Evolutionary conservation across 345 rosid species (phyloP).

Genomic region (Anacardium occidentale): DNA sequence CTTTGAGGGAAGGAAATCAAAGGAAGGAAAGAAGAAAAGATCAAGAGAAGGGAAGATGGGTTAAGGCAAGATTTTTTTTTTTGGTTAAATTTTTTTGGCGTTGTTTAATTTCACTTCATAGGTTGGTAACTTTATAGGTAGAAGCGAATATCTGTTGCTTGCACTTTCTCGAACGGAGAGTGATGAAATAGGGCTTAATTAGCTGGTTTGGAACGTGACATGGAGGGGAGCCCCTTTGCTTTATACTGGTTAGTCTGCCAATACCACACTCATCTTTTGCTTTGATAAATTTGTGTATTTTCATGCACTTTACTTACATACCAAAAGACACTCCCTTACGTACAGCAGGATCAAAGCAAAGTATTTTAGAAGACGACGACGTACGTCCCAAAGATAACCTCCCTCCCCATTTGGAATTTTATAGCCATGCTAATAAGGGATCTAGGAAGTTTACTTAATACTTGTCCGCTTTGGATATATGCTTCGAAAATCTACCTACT

Average conservation of each 20-base stretch:
- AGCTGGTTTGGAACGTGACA: conserved; percentile 42
- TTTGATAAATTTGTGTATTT: conserved; percentile 48
- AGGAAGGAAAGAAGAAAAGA: conserved; percentile 7
- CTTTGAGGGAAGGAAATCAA: not conserved
- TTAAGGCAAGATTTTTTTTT: conserved; percentile 24
- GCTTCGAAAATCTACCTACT: too few species aligned
- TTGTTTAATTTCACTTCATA: conserved; percentile 8
- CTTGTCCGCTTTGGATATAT: too few species aligned
- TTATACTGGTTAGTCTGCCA: conserved; percentile 40
- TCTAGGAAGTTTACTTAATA: too few species aligned
- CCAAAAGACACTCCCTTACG: conserved; percentile 21
- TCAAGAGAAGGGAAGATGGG: conserved; percentile 17
- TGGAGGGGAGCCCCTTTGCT: conserved; percentile 41
- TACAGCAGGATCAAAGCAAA: conserved; percentile 21
- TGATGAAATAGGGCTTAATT: conserved; percentile 23
- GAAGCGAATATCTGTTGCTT: conserved; percentile 40
- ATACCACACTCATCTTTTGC: conserved; percentile 26
- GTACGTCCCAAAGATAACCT: not conserved
- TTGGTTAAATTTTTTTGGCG: not conserved
- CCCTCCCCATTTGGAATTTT: too few species aligned
- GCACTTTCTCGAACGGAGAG: conserved; percentile 46
- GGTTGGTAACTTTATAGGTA: conserved; percentile 44
- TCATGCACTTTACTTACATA: conserved; percentile 35
- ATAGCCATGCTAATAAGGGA: too few species aligned
- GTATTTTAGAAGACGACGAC: conserved; percentile 4